A percentile compares a stretch with the other conserved stretches of the same genome.
These are phyloP conservation scores for Ophiocordyceps camponoti-saundersi DNA, from an alignment of 2,329 filamentous ascomycete genomes.

Conservation along the genomic window DNA sequence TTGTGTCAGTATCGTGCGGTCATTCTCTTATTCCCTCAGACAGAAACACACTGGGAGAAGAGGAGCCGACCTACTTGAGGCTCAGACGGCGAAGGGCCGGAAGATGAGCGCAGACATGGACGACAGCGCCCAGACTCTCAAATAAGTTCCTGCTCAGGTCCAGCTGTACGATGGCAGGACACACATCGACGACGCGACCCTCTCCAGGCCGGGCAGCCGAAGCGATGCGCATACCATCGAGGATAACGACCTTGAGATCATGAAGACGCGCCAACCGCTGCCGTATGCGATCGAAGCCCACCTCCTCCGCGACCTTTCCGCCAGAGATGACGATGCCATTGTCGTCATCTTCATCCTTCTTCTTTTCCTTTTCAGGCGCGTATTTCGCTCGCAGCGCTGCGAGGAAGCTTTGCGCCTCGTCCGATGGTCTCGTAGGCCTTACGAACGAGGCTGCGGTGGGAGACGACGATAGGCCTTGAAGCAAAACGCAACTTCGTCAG, in stretches of 20 bases:
- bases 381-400: slow-evolving; percentile 75
- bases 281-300: slow-evolving; percentile 88
- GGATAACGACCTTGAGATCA: slow-evolving; percentile 63
- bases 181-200: slow-evolving; percentile 29
- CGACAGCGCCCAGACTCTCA: slow-evolving; percentile 46
- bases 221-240: slow-evolving; percentile 57
- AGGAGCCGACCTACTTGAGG: slow-evolving; percentile 41
- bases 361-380: slow-evolving; percentile 36
- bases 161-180: slow-evolving; percentile 55
- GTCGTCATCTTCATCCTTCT: slow-evolving; percentile 15
- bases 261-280: slow-evolving; percentile 60
- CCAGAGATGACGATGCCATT: slow-evolving; percentile 45
- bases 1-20: too few species aligned
- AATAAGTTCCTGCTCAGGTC: slow-evolving; percentile 79
- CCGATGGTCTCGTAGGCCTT: slow-evolving; percentile 54
- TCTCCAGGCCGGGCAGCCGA: slow-evolving; percentile 14
- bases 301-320: slow-evolving; percentile 70
- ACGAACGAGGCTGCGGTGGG: slow-evolving; percentile 74
- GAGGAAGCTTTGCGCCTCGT: slow-evolving; percentile 56
- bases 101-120: slow-evolving; percentile 54
- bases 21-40: too few species aligned
- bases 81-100: slow-evolving; percentile 48
- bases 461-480: slow-evolving; percentile 39
- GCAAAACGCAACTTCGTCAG: too few species aligned
- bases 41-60: neutral